Evolutionary conservation across 1,139 yeast genomes (phyloP), one percentile per base, ranked within the genome.

Genomic region (Diutina rugosa): DNA sequence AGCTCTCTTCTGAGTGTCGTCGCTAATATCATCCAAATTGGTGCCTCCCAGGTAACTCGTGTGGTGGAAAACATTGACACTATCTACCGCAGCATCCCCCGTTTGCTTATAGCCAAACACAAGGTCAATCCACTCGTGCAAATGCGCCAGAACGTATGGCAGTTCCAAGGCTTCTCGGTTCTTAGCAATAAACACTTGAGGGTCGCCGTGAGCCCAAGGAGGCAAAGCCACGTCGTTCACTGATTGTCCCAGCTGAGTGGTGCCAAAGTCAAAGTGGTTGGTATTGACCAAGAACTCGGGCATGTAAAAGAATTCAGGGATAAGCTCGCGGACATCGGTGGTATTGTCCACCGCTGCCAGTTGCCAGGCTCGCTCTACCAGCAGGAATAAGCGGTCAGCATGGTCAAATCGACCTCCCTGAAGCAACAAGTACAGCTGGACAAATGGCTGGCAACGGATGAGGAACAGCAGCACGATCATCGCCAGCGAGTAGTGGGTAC

Each of bases 401-500:
- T 86, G 95, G 61, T 90, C 96, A 70, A 88, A 87, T 58, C 81
- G 84, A 0, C 96, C 96, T 10, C 95, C 96, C 71, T 89, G 97
- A 10, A 89, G 70, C 28, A 87, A 67, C 55, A 87, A 70, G 63
- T 86, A 89, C 0, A 95, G 85, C 58, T 86, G 88, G 2, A 86
- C 91, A 67, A 83, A 87, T 0, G 97, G 97, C 59, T 83, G 80
- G 44, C 88, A 63, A 55, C 97, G 73, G 49, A 89, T 87, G 60
- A 89, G 68, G 62, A 79, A 89, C 0, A 93, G 85, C 0, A 95
- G 79, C 2, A 87, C 96, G 63, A 89, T 88, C 97, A 89, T 89
- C 0, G 96, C 95, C 0, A 95, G 87, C 0, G 96, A 88, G 66
- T 89, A 89, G 67, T 89, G 97, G 0, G 97, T 89, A 2, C 97